Percentiles rank a stretch among this genome's conserved stretches.
phyloP scores from a whole-genome alignment of 441 rosid genomes.

The Jatropha podagrica region DNA sequence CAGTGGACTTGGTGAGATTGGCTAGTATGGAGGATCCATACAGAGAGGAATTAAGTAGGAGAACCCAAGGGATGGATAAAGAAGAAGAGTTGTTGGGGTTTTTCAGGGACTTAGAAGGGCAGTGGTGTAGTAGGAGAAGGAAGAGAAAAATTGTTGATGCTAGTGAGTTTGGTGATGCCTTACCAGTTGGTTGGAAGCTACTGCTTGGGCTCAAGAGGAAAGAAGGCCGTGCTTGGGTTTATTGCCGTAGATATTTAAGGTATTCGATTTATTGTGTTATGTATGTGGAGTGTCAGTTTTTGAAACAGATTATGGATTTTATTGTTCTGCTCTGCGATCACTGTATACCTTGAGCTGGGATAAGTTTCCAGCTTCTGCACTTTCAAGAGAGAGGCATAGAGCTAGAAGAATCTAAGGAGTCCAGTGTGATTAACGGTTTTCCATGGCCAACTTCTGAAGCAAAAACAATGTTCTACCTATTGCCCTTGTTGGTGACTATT shows the following conservation, averaged over 20 bases:
- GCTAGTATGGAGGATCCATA: slow-evolving; percentile 52
- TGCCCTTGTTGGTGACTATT: background rate
- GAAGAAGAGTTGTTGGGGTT: slow-evolving; percentile 64
- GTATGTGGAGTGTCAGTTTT: too few relatives aligned
- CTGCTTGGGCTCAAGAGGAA: slow-evolving; percentile 66
- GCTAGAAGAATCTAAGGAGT: background rate
- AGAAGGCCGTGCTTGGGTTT: slow-evolving; percentile 61
- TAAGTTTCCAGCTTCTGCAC: background rate
- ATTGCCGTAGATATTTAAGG: slow-evolving; percentile 74
- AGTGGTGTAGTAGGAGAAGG: slow-evolving; percentile 82
- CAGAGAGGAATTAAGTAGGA: slow-evolving; percentile 49
- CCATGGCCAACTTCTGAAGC: slow-evolving; percentile 8
- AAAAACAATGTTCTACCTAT: background rate
- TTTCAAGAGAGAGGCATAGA: background rate
- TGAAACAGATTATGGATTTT: background rate
- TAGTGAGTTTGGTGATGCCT: slow-evolving; percentile 43
- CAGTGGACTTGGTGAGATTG: slow-evolving; percentile 48
- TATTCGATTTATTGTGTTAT: slow-evolving; percentile 11
- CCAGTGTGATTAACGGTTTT: background rate
- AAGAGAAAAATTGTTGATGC: slow-evolving; percentile 83
- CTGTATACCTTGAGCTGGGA: background rate
- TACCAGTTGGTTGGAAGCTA: slow-evolving; percentile 77
- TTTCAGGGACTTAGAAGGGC: slow-evolving; percentile 59
- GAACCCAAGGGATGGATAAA: slow-evolving; percentile 50
- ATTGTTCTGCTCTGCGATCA: background rate